Conservation (phyloP, 257 asterid species). For the Eucommia ulmoides region DNA sequence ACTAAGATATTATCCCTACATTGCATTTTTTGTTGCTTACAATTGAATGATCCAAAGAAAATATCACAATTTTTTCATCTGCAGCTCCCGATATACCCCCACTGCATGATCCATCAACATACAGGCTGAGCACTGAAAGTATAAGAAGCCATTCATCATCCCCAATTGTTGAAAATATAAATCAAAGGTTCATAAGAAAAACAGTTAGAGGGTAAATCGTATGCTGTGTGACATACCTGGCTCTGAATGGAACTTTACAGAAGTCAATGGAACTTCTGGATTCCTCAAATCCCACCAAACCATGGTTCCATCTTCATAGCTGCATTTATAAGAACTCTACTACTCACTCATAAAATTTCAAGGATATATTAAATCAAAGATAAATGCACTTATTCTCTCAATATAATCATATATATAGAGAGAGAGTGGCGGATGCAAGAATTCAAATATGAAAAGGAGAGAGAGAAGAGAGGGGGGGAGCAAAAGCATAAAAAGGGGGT, state of each 20-base stretch:
- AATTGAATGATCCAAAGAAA: conserved; percentile 45
- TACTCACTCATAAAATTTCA: not conserved
- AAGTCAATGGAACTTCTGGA: conserved; percentile 51
- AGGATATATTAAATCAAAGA: not conserved
- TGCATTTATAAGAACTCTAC: not conserved
- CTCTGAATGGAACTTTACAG: conserved; percentile 72
- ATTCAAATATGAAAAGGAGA: too few relatives aligned
- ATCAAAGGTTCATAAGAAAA: too few relatives aligned
- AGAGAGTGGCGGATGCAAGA: too few relatives aligned
- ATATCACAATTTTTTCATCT: conserved; percentile 59
- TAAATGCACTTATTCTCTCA: not conserved
- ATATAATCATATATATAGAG: too few relatives aligned
- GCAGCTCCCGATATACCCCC: conserved; percentile 91
- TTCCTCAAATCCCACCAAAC: conserved; percentile 85
- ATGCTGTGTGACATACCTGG: conserved; percentile 21
- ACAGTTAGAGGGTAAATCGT: not conserved
- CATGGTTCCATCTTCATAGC: conserved; percentile 90
- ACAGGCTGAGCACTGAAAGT: conserved; percentile 44
- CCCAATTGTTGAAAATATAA: not conserved
- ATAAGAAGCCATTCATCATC: conserved; percentile 2
- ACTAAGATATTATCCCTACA: too few relatives aligned
- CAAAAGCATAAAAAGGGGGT: too few relatives aligned
- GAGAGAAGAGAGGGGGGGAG: too few relatives aligned
- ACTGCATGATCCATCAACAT: conserved; percentile 38
- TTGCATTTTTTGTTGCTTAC: too few relatives aligned